Percentiles rank a stretch among this genome's conserved stretches.
These are phyloP conservation scores for Aspergillus transmontanensis DNA, from an alignment of 2,329 filamentous ascomycete genomes.

Conservation along the genomic window DNA sequence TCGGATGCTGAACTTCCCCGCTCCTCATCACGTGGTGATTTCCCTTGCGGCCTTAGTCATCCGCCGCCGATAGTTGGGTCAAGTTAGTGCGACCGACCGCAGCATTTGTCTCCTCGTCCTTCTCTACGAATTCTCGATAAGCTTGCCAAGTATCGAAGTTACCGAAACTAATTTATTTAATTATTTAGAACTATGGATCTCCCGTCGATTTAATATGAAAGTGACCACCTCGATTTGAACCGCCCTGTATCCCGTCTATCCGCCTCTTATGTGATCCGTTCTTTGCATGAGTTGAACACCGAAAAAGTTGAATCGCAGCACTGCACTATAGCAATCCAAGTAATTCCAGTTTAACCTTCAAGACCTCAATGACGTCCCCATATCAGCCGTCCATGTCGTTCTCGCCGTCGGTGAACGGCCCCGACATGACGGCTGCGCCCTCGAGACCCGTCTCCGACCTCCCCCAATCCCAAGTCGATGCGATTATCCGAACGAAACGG, in stretches of 20 bases:
- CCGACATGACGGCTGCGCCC: conserved; percentile 27
- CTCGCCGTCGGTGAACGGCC: conserved; percentile 28
- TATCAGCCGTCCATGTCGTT: conserved; percentile 33
- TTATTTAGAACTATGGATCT: neutral
- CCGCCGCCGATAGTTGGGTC: neutral
- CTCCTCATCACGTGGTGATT: neutral
- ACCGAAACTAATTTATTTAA: neutral
- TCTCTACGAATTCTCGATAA: neutral
- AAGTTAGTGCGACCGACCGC: neutral
- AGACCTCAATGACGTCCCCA: conserved; percentile 31
- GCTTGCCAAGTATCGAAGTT: neutral
- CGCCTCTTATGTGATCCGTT: neutral
- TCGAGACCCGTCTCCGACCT: conserved; percentile 41
- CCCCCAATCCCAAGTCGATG: conserved; percentile 49
- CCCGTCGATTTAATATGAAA: neutral
- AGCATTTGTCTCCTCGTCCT: neutral
- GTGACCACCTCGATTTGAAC: neutral
- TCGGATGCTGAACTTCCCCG: neutral
- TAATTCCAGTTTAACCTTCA: neutral
- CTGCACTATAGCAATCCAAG: neutral
- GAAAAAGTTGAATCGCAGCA: neutral
- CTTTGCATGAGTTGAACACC: neutral
- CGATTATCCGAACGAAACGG: conserved; percentile 50
- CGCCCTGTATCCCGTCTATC: neutral
- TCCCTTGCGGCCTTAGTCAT: neutral